These are phyloP conservation scores for Cyclotella kingstonii DNA, from an alignment of 108 stramenopile species.

Conservation along the genomic window DNA sequence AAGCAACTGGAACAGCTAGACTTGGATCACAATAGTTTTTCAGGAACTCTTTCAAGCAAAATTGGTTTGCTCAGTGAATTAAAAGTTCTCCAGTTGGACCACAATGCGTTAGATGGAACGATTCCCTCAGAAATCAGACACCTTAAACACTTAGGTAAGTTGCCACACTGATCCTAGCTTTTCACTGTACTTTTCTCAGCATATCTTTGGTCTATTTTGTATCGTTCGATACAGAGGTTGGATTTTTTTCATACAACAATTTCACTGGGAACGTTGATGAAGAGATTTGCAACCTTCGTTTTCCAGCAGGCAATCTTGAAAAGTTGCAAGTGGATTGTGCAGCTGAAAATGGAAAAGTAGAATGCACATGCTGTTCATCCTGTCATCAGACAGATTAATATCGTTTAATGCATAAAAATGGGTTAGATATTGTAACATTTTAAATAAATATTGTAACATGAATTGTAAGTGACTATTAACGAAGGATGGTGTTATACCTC, in stretches of 20 bases:
- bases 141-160: conserved; percentile 5
- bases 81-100: conserved; percentile 28
- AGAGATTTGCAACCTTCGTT: conserved; percentile 16
- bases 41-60: conserved; percentile 54
- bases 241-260: conserved; percentile 14
- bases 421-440: too few relatives aligned
- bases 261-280: conserved; percentile 6
- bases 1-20: conserved; percentile 43
- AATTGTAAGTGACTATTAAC: too few relatives aligned
- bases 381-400: conserved; percentile 18
- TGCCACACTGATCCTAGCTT: background rate
- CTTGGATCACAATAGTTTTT: conserved; percentile 61
- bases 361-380: conserved; percentile 18
- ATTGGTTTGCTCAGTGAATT: too few relatives aligned
- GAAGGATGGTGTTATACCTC: too few relatives aligned
- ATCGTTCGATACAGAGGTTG: background rate
- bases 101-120: conserved; percentile 35
- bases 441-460: too few relatives aligned
- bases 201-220: too few relatives aligned
- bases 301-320: conserved; percentile 1
- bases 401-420: too few relatives aligned
- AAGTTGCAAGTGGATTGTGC: conserved; percentile 24
- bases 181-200: too few relatives aligned
- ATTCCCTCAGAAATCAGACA: conserved; percentile 40
- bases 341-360: conserved; percentile 1